Evolutionary conservation across 208 protist species (phyloP).

Genomic region (Crithidia expoeki): DNA sequence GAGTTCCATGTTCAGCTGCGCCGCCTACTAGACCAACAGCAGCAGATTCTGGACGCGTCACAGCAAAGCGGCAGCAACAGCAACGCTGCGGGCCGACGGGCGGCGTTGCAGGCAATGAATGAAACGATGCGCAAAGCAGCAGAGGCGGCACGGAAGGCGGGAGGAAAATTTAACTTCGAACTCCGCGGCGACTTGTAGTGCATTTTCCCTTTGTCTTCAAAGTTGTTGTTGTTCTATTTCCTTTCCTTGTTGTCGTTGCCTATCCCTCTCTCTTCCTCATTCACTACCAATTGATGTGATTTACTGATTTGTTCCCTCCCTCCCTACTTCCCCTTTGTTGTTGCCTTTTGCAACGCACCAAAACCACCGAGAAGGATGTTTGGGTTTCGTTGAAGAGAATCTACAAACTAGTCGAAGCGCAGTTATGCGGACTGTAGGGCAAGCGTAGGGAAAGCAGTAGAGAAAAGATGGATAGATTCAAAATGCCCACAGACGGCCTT

Average conservation of each 20-base stretch:
- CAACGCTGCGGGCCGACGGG: not conserved
- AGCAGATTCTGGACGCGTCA: not conserved
- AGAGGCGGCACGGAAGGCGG: slow-evolving; percentile 35
- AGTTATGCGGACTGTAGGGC: too few relatives aligned
- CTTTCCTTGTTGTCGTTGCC: not conserved
- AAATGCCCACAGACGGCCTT: too few relatives aligned
- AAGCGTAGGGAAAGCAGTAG: too few relatives aligned
- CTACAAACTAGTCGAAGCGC: too few relatives aligned
- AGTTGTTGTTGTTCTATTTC: not conserved
- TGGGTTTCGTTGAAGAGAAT: too few relatives aligned
- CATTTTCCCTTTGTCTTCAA: too few relatives aligned
- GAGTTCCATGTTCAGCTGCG: slow-evolving; percentile 18
- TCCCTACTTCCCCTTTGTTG: slow-evolving; percentile 6
- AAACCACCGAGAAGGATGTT: too few relatives aligned
- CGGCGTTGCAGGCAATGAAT: slow-evolving; percentile 9
- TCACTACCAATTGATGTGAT: not conserved
- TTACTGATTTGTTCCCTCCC: not conserved
- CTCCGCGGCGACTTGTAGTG: slow-evolving; percentile 22
- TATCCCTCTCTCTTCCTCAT: too few relatives aligned
- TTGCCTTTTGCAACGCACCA: too few relatives aligned
- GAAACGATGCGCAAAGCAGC: slow-evolving; percentile 20
- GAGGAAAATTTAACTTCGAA: slow-evolving; percentile 30
- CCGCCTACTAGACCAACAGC: slow-evolving; percentile 20
- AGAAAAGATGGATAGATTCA: too few relatives aligned
- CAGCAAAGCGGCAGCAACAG: not conserved